Evolutionary conservation across 1,139 yeast species (phyloP), one percentile per base, ranked within the genome.

Genomic region (Hyphopichia wangnamkhiaoensis): DNA sequence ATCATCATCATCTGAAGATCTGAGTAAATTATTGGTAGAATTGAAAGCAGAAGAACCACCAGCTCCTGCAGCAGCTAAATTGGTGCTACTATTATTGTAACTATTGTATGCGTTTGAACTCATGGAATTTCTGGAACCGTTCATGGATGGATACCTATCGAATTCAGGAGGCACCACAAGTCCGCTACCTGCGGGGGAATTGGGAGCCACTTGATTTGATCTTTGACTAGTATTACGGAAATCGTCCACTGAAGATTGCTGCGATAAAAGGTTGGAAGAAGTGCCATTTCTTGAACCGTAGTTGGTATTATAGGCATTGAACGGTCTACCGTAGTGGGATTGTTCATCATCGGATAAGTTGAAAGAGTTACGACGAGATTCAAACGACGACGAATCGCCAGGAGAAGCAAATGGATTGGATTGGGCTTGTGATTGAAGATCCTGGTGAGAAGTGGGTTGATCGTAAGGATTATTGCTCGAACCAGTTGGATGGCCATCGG

Each of bases 281-380:
- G 77, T 71, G 24, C 72, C 76, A 40, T 64, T 66, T 29, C 65
- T 64, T 12, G 66, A 59, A 50, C 73, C 71, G 51, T 71, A 73
- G 19, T 24, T 31, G 5, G 75, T 78, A 39, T 64, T 63, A 47
- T 73, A 74, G 15, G 72, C 67, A 33, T 67, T 58, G 50, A 68
- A 72, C 1, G 73, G 73, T 43, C 68, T 67, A 20, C 68, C 72
- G 44, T 61, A 58, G 37, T 58, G 64, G 31, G 56, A 44, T 26
- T 55, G 52, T n/a, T 58, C 61, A 29, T 53, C 61, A 36, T 52
- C 56, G 50, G 31, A 29, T 19, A 34, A 44, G 53, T 36, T 52
- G 54, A 18, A 50, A 13, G 56, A 51, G 36, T 47, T 57, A 35
- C 53, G 57, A 40, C 56, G 57, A 2, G 59, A 55, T 17, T 59